Percentiles rank a stretch among this genome's conserved stretches.
Evolutionary conservation across 176 grass and related monocot genomes (phyloP).

Genomic region (Carex cristatella): DNA sequence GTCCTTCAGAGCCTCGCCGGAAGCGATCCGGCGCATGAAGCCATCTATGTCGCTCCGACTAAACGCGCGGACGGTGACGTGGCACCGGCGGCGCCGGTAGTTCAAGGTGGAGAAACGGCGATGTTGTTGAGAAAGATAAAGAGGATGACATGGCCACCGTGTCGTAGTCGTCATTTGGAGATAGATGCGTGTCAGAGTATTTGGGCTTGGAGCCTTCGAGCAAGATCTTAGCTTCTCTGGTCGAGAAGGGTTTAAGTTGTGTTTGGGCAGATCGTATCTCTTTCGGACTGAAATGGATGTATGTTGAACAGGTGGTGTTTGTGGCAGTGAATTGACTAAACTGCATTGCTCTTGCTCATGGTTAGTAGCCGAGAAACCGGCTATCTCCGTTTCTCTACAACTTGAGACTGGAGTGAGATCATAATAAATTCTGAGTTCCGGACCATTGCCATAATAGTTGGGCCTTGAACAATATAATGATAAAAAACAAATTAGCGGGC

Average conservation of each 20-base stretch:
- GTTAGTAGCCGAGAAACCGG: background rate
- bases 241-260: background rate
- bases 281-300: background rate
- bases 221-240: slow-evolving; percentile 10
- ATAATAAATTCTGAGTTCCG: background rate
- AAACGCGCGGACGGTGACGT: slow-evolving; percentile 52
- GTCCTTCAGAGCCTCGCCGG: slow-evolving; percentile 35
- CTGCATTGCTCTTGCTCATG: background rate
- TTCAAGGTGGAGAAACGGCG: background rate
- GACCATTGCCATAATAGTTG: background rate
- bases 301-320: background rate
- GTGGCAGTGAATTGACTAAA: background rate
- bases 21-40: slow-evolving; percentile 50
- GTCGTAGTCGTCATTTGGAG: slow-evolving; percentile 9
- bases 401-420: background rate
- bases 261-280: background rate
- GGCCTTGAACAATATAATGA: background rate
- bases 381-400: background rate
- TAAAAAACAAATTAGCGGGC: background rate
- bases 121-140: background rate
- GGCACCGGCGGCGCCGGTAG: background rate
- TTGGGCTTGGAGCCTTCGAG: slow-evolving; percentile 2
- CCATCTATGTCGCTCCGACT: slow-evolving; percentile 53
- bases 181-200: slow-evolving; percentile 1
- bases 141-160: background rate